Conservation (phyloP, 441 rosid genomes). For the Adansonia gregorii region DNA sequence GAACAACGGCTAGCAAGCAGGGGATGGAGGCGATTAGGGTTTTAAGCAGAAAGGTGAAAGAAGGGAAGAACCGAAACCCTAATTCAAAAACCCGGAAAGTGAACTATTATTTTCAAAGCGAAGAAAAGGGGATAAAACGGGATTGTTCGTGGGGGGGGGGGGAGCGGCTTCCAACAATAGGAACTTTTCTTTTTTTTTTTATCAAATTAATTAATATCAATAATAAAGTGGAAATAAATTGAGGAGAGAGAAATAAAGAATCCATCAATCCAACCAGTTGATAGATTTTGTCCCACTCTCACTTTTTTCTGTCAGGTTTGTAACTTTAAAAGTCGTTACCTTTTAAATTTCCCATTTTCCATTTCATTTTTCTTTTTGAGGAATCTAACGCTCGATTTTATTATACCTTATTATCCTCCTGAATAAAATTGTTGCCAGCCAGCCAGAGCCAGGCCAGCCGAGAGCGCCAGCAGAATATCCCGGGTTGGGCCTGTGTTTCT, state of each 20-base stretch:
- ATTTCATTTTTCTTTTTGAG: background rate
- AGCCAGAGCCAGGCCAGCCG: no score
- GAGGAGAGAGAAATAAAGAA: constrained; percentile 21
- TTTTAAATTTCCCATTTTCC: no score
- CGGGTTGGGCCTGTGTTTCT: no score
- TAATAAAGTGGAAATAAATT: constrained; percentile 21
- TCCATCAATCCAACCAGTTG: background rate
- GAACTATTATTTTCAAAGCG: background rate
- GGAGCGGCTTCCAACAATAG: constrained; percentile 35
- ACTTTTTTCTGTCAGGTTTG: background rate
- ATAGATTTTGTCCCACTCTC: constrained; percentile 18
- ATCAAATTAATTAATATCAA: background rate
- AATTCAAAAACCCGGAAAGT: constrained; percentile 38
- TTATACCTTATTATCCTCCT: background rate
- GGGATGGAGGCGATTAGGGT: constrained; percentile 38
- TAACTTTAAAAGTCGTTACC: background rate
- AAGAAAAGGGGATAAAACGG: constrained; percentile 23
- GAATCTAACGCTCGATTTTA: background rate
- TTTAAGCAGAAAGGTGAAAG: constrained; percentile 25
- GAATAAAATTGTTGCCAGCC: background rate
- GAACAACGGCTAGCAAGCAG: constrained; percentile 50
- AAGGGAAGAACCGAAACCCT: constrained; percentile 44
- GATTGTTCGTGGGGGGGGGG: constrained; percentile 35
- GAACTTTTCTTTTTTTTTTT: constrained; percentile 15
- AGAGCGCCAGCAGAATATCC: background rate